Evolutionary conservation across 768 basidiomycete genomes (phyloP).

Genomic region (Phanerochaete sordida): DNA sequence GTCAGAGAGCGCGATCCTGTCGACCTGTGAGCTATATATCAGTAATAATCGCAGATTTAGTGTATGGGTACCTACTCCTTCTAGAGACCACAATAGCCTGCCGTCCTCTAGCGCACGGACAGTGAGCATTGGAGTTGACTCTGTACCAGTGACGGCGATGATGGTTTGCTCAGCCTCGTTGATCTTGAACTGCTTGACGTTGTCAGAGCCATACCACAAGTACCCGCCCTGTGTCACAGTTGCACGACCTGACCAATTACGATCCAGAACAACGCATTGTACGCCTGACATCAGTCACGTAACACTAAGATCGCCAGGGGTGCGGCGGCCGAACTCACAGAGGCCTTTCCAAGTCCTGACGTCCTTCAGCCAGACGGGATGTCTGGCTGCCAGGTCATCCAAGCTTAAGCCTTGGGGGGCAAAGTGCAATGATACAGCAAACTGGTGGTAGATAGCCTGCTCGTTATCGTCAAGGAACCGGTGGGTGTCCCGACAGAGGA

Average conservation of each 20-base stretch:
- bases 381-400: constrained; percentile 4
- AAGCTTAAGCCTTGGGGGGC: constrained; percentile 12
- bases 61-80: background rate
- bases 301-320: background rate
- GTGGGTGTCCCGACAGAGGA: constrained; percentile 9
- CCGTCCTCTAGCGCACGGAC: constrained; percentile 17
- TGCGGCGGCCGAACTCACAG: constrained; percentile 11
- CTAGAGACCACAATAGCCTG: constrained; percentile 14
- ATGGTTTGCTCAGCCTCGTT: constrained; percentile 15
- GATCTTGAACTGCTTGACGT: constrained; percentile 11
- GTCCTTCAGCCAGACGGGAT: constrained; percentile 8
- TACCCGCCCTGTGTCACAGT: constrained; percentile 17
- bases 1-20: constrained; percentile 8
- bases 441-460: constrained; percentile 19
- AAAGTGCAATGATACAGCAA: constrained; percentile 18
- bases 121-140: background rate
- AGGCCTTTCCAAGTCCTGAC: constrained; percentile 21
- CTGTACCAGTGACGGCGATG: background rate
- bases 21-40: constrained; percentile 1
- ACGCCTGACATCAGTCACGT: constrained; percentile 1
- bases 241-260: constrained; percentile 22
- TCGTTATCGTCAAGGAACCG: constrained; percentile 17
- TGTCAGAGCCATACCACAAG: background rate
- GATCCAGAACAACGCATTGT: constrained; percentile 13
- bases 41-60: background rate